A percentile compares a stretch with the other conserved stretches of the same genome.
Conservation (phyloP, 2,329 filamentous ascomycete species). For the Biscogniauxia marginata region DNA sequence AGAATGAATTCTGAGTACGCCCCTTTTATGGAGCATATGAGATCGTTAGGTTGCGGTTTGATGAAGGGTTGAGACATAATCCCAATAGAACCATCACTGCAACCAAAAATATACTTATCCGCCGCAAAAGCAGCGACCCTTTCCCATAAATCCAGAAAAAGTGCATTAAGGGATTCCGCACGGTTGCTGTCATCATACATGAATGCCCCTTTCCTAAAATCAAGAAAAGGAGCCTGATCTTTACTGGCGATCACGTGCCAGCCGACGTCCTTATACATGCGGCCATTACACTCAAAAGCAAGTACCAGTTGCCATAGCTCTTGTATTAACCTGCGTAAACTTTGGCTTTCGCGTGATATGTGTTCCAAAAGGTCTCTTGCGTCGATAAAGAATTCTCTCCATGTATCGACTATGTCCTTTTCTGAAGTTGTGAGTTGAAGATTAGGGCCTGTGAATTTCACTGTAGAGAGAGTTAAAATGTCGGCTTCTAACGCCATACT, state of each 20-base stretch:
- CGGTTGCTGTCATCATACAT: too few species aligned
- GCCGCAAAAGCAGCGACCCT: background rate
- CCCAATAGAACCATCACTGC: conserved; percentile 6
- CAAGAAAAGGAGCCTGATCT: too few species aligned
- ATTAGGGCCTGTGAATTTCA: conserved; percentile 1
- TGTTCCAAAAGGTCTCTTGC: background rate
- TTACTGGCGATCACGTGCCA: too few species aligned
- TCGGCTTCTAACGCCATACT: conserved; percentile 7
- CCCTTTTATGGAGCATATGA: conserved; percentile 11
- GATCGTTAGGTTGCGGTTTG: conserved; percentile 1
- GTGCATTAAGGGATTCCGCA: too few species aligned
- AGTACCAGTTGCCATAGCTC: conserved; percentile 9
- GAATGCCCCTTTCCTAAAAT: too few species aligned
- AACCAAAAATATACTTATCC: conserved; percentile 2
- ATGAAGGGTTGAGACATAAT: conserved; percentile 7
- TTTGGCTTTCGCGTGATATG: background rate
- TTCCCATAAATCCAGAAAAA: background rate
- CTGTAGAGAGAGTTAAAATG: background rate
- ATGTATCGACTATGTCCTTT: background rate
- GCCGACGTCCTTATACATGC: too few species aligned
- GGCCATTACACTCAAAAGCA: too few species aligned
- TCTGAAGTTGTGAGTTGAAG: background rate
- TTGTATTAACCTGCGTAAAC: conserved; percentile 1
- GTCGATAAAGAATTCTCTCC: conserved; percentile 6
- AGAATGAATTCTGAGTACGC: conserved; percentile 10